Base-by-base conservation (phyloP, 140 eudicot genomes). In the Senecio squalidus region DNA sequence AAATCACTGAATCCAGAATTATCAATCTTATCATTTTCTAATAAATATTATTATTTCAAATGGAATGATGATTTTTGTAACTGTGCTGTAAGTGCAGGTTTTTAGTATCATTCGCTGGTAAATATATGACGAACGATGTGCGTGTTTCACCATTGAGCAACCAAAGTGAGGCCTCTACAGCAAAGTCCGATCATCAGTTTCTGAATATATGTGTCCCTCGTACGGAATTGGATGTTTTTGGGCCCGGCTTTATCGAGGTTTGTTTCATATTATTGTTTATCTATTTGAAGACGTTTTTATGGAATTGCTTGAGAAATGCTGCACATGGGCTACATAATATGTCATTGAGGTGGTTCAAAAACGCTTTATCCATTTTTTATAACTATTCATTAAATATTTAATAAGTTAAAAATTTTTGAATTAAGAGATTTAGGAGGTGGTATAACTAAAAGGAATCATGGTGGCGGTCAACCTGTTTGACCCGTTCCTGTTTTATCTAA, bases 231-330 rank as follows among this genome's bases (percentile, higher is more conserved):
- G 71, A 69, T 67, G 62, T 65, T 20, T 79, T 66, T 46, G 95
- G 98, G 27, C 98, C 98, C 11, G 96, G 85, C 1, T 91, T 91
- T 57, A 62, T 91, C 34, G 98, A 91, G 98, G 98, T 86, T 63
- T 45, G 82, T 21, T 15, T 25, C 18, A 62, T 22, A 39, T 40
- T 47, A 27, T 69, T 50, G 1, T 43, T 25, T 55, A 41, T 40
- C 45, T 51, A 7, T 65, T 23, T 41, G 0, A 41, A 46, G 16
- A 17, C 6, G 69, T n/a, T n/a, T n/a, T n/a, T n/a, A n/a, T n/a
- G n/a, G n/a, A n/a, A n/a, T n/a, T n/a, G n/a, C n/a, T n/a, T n/a
- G n/a, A n/a, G n/a, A n/a, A n/a, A n/a, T n/a, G n/a, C n/a, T n/a
- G n/a, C n/a, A n/a, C n/a, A n/a, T n/a, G n/a, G n/a, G n/a, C n/a